Percentiles rank a stretch among this genome's conserved stretches.
Conservation (phyloP, 176 grass and related monocot species). For the Bolboschoenus planiculmis region DNA sequence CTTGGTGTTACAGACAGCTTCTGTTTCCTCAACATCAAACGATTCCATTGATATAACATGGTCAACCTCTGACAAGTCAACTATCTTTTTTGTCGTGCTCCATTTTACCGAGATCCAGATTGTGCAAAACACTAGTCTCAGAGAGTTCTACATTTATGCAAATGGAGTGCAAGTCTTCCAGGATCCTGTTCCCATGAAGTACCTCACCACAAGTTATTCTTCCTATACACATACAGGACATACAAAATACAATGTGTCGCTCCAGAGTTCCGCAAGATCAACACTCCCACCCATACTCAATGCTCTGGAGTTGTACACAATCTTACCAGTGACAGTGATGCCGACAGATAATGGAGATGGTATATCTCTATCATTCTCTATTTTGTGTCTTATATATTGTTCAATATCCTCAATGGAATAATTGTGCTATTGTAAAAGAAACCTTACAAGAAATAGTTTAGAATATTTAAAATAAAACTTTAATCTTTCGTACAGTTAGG, state of each 20-base stretch:
- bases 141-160: not conserved
- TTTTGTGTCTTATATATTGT: no score
- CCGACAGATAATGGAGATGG: not conserved
- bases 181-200: not conserved
- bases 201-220: not conserved
- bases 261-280: not conserved
- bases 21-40: not conserved
- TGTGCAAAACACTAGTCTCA: not conserved
- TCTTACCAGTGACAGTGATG: not conserved
- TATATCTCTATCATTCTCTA: not conserved
- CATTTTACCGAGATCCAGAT: not conserved
- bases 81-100: not conserved
- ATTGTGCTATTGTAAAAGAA: not conserved
- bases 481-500: constrained; percentile 17
- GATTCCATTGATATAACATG: not conserved
- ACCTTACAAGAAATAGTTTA: not conserved
- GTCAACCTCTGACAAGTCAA: not conserved
- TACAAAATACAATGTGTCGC: not conserved
- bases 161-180: not conserved
- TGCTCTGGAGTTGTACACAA: not conserved
- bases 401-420: not conserved
- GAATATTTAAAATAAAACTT: not conserved
- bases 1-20: constrained; percentile 1
- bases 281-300: not conserved
- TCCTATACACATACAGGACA: not conserved